Conservation (phyloP, 2,329 filamentous ascomycete species). For the Talaromyces sp. region DNA sequence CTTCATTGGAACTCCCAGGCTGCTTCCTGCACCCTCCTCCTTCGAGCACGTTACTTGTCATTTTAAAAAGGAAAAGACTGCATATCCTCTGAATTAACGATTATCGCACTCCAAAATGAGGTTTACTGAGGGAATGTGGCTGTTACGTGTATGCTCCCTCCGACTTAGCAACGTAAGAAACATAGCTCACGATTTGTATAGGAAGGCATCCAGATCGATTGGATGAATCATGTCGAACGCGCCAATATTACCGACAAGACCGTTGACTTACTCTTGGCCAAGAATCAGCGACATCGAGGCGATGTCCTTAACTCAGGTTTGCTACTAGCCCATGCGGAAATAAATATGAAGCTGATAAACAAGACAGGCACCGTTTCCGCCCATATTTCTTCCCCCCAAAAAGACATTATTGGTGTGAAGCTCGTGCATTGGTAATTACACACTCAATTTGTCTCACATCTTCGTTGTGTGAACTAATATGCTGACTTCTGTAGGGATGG, state of each 20-base stretch:
- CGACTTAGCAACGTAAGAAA: neutral
- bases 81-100: too few species aligned
- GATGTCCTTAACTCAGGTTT: conserved; percentile 35
- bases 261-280: conserved; percentile 25
- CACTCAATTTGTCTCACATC: too few species aligned
- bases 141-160: neutral
- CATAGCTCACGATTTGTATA: neutral
- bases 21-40: too few species aligned
- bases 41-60: too few species aligned
- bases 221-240: conserved; percentile 3
- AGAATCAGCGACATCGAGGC: conserved; percentile 32
- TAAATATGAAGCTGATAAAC: neutral
- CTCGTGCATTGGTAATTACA: conserved; percentile 32
- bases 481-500: too few species aligned
- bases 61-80: too few species aligned
- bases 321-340: conserved; percentile 9
- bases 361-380: conserved; percentile 29
- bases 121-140: neutral
- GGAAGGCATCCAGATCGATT: neutral
- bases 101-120: neutral
- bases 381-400: conserved; percentile 29
- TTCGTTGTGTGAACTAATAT: too few species aligned
- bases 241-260: conserved; percentile 1
- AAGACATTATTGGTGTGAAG: conserved; percentile 35
- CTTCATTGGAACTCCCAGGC: too few species aligned